A percentile compares a stretch with the other conserved stretches of the same genome.
Evolutionary conservation across 805 yeast genomes (phyloP).

Genomic region (Starmerella cellae): DNA sequence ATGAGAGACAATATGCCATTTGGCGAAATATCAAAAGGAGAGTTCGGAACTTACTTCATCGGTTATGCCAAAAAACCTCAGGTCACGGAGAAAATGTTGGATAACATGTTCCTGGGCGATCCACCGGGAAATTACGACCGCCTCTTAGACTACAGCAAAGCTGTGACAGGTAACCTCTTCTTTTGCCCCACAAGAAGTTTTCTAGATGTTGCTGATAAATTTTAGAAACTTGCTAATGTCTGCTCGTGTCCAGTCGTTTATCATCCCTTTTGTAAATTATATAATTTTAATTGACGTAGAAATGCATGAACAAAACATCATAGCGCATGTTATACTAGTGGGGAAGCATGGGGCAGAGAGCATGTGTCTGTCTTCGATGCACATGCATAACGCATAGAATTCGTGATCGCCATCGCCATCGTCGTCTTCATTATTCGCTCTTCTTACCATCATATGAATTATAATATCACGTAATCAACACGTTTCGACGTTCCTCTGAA

Average conservation of each 20-base stretch:
- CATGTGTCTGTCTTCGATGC: too few relatives aligned
- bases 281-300: not conserved
- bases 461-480: too few relatives aligned
- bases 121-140: slow-evolving; percentile 21
- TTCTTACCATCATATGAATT: too few relatives aligned
- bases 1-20: slow-evolving; percentile 23
- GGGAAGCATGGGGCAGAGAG: too few relatives aligned
- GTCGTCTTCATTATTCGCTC: too few relatives aligned
- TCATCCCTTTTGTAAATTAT: too few relatives aligned
- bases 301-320: not conserved
- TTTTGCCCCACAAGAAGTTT: slow-evolving; percentile 16
- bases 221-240: not conserved
- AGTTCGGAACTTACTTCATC: slow-evolving; percentile 22
- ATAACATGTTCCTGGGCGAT: slow-evolving; percentile 20
- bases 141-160: slow-evolving; percentile 18
- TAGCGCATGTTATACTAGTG: too few relatives aligned
- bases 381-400: too few relatives aligned
- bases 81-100: slow-evolving; percentile 18
- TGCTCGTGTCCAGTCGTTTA: not conserved
- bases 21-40: slow-evolving; percentile 17
- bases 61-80: slow-evolving; percentile 16
- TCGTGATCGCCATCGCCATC: too few relatives aligned
- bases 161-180: slow-evolving; percentile 16
- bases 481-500: too few relatives aligned
- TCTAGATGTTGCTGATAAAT: slow-evolving; percentile 7